phyloP scores from a whole-genome alignment of 2,329 filamentous ascomycete genomes.

The Aureobasidium sp. region DNA sequence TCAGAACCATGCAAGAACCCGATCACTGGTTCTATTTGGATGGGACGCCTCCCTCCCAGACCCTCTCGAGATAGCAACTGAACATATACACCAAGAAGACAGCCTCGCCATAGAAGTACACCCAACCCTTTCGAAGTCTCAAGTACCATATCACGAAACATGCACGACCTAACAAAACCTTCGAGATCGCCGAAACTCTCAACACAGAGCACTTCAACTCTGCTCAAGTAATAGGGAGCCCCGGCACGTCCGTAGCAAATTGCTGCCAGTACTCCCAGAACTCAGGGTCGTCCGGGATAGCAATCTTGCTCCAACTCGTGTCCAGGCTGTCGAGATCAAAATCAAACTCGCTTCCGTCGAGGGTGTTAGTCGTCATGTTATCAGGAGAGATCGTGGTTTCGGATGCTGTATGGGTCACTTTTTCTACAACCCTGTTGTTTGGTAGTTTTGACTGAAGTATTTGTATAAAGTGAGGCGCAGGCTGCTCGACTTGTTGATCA shows the following conservation, averaged over 20 bases:
- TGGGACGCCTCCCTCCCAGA: too few species aligned
- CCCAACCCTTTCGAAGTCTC: too few species aligned
- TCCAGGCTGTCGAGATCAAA: neutral
- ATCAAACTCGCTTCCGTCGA: neutral
- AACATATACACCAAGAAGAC: too few species aligned
- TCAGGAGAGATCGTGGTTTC: neutral
- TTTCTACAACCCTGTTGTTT: neutral
- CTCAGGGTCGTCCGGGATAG: neutral
- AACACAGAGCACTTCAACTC: too few species aligned
- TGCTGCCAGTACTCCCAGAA: conserved; percentile 14
- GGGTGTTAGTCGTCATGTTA: conserved; percentile 15
- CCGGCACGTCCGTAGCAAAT: neutral
- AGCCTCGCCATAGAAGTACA: too few species aligned
- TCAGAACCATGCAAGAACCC: neutral
- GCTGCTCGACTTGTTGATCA: neutral
- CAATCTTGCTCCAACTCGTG: neutral
- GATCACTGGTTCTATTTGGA: neutral
- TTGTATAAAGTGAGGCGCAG: neutral
- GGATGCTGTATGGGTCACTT: neutral
- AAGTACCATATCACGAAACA: too few species aligned
- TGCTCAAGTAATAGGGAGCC: neutral
- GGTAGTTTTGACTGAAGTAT: neutral
- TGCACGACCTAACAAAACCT: too few species aligned
- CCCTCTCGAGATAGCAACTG: too few species aligned
- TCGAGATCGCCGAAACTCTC: too few species aligned